phyloP scores from a whole-genome alignment of 495 filamentous ascomycete genomes.

The Viridothelium virens region DNA sequence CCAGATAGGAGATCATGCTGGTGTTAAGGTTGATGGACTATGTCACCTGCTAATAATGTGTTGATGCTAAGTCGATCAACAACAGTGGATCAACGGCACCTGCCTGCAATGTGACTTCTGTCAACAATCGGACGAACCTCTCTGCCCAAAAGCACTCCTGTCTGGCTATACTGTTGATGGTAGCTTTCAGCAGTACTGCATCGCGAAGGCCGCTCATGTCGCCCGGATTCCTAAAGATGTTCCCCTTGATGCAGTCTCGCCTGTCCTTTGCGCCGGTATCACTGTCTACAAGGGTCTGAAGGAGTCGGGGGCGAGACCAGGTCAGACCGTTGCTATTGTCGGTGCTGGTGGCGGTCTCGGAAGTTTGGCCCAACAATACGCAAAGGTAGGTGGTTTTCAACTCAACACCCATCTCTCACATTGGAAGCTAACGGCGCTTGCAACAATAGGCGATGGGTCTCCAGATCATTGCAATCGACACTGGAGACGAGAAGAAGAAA shows the following conservation, averaged over 20 bases:
- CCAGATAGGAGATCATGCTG: slow-evolving; percentile 66
- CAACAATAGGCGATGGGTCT: slow-evolving; percentile 64
- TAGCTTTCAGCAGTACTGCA: slow-evolving; percentile 84
- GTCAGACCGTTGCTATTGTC: slow-evolving; percentile 76
- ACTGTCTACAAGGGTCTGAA: slow-evolving; percentile 93
- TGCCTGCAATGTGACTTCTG: slow-evolving; percentile 77
- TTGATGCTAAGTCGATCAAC: not conserved
- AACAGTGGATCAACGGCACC: slow-evolving; percentile 71
- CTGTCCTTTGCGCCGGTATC: slow-evolving; percentile 80
- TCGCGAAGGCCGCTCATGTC: slow-evolving; percentile 76
- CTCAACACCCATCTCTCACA: not conserved
- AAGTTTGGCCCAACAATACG: slow-evolving; percentile 75
- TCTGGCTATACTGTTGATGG: slow-evolving; percentile 91
- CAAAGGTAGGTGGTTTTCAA: slow-evolving; percentile 36
- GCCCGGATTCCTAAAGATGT: slow-evolving; percentile 69
- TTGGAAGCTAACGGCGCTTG: not conserved
- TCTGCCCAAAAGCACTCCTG: slow-evolving; percentile 63
- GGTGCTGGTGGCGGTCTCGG: slow-evolving; percentile 86
- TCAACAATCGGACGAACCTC: slow-evolving; percentile 61
- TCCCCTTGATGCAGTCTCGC: slow-evolving; percentile 67
- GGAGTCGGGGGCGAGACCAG: slow-evolving; percentile 64
- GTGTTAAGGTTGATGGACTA: slow-evolving; percentile 51
- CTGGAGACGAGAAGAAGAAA: slow-evolving; percentile 65
- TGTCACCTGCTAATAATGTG: not conserved
- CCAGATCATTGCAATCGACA: slow-evolving; percentile 68